Evolutionary conservation across 108 stramenopile genomes (phyloP), one percentile per base, ranked within the genome.

Genomic region (Nitzschia sp.): DNA sequence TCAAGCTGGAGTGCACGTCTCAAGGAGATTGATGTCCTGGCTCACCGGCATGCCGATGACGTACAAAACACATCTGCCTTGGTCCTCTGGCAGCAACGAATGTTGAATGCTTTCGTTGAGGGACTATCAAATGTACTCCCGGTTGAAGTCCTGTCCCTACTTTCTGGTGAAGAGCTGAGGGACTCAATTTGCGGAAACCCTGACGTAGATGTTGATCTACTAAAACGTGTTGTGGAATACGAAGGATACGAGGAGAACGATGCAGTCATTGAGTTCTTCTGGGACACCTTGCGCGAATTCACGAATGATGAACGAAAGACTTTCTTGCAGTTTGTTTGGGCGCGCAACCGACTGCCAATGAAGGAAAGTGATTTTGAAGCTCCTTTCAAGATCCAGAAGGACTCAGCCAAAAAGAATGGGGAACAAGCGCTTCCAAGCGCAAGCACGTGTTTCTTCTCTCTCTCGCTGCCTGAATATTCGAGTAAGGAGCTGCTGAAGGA

Each of bases 321-420:
- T 48, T 99, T 99, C 68, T 62, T 99, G 27, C 91, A 96, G 54
- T 99, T 98, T 84, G 98, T 98, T 11, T 97, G 98, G 96, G 98
- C 98, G 48, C 80, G 98, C 19, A 95, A 83, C 59, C 85, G 96
- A 19, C 75, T 99, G 56, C 98, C 98, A 3, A 45, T 79, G 56
- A 87, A 85, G 32, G 86, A 85, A 25, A 79, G 80, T 26, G 97
- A 96, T 63, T 97, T 98, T 71, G 95, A 95, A 46, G 82, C 91
- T 19, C 91, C 91, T 5, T 98, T 98, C 82, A 93, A 95, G 81
- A 92, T 98, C 30, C 91, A 82, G 60, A 81, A 80, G 33, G 91
- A 95, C 70, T 33, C 71, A 46, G 64, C 72, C 53, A 58, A 68
- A 60, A 71, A 80, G 26, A 66, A 84, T 34, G 86, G 84, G 11